Evolutionary conservation across 768 basidiomycete species (phyloP), one percentile per base, ranked within the genome.

Genomic region (Trametopsis cervina): DNA sequence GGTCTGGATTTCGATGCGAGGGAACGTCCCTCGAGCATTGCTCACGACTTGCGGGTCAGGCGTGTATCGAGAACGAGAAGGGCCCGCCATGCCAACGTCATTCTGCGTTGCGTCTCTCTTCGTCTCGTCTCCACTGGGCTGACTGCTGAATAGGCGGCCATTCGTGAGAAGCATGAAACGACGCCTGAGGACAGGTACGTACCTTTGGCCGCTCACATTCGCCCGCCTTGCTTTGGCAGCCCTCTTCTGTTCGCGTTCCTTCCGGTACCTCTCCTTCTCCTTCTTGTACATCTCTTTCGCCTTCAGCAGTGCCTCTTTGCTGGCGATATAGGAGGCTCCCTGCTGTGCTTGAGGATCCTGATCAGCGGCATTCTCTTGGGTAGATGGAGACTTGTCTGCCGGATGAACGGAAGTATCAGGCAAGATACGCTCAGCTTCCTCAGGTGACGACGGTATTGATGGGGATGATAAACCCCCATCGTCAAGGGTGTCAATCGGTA

Each of bases 261-360:
- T 66, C 23, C 84, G 75, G 56, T 87, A 86, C 20, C 69, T 69
- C 56, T 85, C 84, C 58, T 89, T 89, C 63, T 81, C 76, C 1
- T 70, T 71, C 63, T 78, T 84, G 62, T 89, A 89, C 20, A 66
- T 64, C 22, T 69, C 69, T 55, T 86, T 89, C 0, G 86, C 84
- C 17, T 68, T 75, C 56, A 87, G 80, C 2, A 88, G 74, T 24
- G 56, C 51, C 13, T 62, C 57, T 59, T 59, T 40, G 17, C 42
- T 13, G 40, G 38, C 47, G 18, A 10, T 20, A 36, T 17, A 36
- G 22, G 42, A 15, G 5, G 5, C 22, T 12, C 20, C 23, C 13
- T 15, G 6, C 9, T 24, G 22, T 11, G 27, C 25, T 17, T 44
- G 21, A 26, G 26, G 43, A 2, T 23, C 39, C n/a, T n/a, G 38